These are phyloP conservation scores for Aspergillus amoenus DNA, from an alignment of 2,329 filamentous ascomycete genomes.

Conservation along the genomic window DNA sequence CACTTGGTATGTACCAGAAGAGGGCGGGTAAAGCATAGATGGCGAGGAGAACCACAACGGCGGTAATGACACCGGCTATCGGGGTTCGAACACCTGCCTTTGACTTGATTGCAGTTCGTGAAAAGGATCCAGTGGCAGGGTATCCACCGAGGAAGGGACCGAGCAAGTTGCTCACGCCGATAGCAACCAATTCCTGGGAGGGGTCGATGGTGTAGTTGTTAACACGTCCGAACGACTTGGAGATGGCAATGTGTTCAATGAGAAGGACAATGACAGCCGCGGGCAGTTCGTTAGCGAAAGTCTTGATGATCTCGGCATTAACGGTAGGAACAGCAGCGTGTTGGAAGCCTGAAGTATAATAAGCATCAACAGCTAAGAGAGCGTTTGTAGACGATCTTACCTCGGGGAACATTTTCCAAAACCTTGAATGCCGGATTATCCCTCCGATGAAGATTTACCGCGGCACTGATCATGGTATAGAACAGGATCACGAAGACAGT, in stretches of 20 bases:
- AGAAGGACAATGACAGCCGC: conserved; percentile 89
- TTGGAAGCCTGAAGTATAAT: conserved; percentile 63
- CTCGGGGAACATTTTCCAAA: conserved; percentile 74
- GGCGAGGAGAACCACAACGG: conserved; percentile 78
- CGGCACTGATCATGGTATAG: conserved; percentile 87
- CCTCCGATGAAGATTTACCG: conserved; percentile 70
- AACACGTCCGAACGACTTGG: conserved; percentile 91
- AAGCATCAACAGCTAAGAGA: not conserved
- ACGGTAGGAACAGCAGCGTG: conserved; percentile 72
- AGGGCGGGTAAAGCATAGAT: conserved; percentile 85
- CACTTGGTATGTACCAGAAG: conserved; percentile 89
- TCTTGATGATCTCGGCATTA: conserved; percentile 62
- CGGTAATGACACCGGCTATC: conserved; percentile 85
- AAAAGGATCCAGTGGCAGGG: conserved; percentile 92
- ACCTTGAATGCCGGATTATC: conserved; percentile 70
- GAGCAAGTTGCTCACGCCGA: conserved; percentile 85
- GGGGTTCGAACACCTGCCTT: conserved; percentile 94
- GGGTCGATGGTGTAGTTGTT: conserved; percentile 97
- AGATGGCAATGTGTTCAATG: conserved; percentile 95
- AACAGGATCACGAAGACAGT: conserved; percentile 89
- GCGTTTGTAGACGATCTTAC: conserved; percentile 36
- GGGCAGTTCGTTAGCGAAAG: conserved; percentile 72
- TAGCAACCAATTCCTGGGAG: conserved; percentile 92
- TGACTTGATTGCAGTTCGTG: conserved; percentile 92
- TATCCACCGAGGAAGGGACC: conserved; percentile 91